phyloP scores from a whole-genome alignment of 768 basidiomycete species.

The Auriculariales sp. region DNA sequence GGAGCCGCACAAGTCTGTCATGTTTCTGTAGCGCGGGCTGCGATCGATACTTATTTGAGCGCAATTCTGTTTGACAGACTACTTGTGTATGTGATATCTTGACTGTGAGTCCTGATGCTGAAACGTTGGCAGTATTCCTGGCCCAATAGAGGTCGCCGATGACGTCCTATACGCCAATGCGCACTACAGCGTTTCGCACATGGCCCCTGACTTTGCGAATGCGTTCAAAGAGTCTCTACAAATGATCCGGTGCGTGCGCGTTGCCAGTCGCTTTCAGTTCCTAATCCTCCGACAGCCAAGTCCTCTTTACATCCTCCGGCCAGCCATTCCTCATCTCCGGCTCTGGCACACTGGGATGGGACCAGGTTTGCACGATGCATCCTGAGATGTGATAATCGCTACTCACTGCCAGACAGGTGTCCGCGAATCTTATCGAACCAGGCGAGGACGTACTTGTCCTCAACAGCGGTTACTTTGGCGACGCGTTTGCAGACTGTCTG shows the following conservation, averaged over 20 bases:
- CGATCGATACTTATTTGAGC: background rate
- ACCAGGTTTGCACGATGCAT: slow-evolving; percentile 41
- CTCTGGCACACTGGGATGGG: slow-evolving; percentile 94
- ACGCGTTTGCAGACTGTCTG: slow-evolving; percentile 77
- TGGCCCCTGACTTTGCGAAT: slow-evolving; percentile 75
- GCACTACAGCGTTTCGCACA: slow-evolving; percentile 78
- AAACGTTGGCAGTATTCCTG: slow-evolving; percentile 24
- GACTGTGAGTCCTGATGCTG: background rate
- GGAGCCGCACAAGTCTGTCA: slow-evolving; percentile 16
- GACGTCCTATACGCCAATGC: slow-evolving; percentile 86
- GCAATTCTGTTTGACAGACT: slow-evolving; percentile 4
- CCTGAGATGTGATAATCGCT: background rate
- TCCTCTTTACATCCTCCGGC: slow-evolving; percentile 57
- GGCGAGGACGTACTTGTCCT: slow-evolving; percentile 72
- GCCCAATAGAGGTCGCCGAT: slow-evolving; percentile 47
- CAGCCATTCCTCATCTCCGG: slow-evolving; percentile 94
- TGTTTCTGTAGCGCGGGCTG: background rate
- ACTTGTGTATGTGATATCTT: slow-evolving; percentile 11
- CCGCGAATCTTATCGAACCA: slow-evolving; percentile 77
- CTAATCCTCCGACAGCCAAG: slow-evolving; percentile 29
- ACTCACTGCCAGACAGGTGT: slow-evolving; percentile 38
- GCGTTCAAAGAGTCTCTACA: slow-evolving; percentile 82
- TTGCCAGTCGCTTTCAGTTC: background rate
- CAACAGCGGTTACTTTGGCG: slow-evolving; percentile 88
- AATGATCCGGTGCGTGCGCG: slow-evolving; percentile 47